Evolutionary conservation across 768 basidiomycete species (phyloP).

Genomic region (Suillus paluster): DNA sequence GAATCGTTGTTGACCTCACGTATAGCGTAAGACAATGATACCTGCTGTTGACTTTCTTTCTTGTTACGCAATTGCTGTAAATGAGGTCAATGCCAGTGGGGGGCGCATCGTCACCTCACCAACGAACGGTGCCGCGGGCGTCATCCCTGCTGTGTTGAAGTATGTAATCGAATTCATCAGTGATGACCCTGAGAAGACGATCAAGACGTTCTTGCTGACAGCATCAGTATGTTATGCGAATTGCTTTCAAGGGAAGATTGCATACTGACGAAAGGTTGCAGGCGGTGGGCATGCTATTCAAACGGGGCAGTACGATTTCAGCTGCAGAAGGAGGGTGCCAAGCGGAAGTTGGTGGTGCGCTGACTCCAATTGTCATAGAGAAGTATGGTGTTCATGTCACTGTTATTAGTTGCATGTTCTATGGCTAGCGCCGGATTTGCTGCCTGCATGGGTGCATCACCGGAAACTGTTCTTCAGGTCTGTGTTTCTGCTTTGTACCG

Average conservation of each 20-base stretch:
- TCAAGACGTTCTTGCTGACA: slow-evolving; percentile 89
- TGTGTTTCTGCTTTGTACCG: slow-evolving; percentile 14
- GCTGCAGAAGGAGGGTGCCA: slow-evolving; percentile 96
- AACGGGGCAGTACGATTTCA: slow-evolving; percentile 95
- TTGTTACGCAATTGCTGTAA: slow-evolving; percentile 93
- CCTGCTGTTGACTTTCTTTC: slow-evolving; percentile 94
- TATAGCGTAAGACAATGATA: slow-evolving; percentile 80
- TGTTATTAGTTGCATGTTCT: slow-evolving; percentile 77
- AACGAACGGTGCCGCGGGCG: slow-evolving; percentile 92
- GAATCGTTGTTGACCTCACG: slow-evolving; percentile 8
- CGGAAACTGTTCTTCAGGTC: slow-evolving; percentile 82
- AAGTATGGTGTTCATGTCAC: slow-evolving; percentile 8
- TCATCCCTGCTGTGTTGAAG: slow-evolving; percentile 92
- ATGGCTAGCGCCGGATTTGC: slow-evolving; percentile 96
- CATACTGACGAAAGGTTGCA: slow-evolving; percentile 27
- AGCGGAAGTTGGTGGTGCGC: slow-evolving; percentile 88
- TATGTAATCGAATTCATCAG: slow-evolving; percentile 92
- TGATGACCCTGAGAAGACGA: slow-evolving; percentile 86
- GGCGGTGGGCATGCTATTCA: slow-evolving; percentile 96
- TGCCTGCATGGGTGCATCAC: slow-evolving; percentile 91
- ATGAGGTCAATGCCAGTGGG: slow-evolving; percentile 92
- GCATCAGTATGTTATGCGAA: slow-evolving; percentile 71
- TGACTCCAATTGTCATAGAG: background rate
- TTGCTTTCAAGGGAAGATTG: background rate
- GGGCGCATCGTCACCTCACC: slow-evolving; percentile 95